These are phyloP conservation scores for Cladophialophora immunda DNA, from an alignment of 2,329 filamentous ascomycete species.

Conservation along the genomic window DNA sequence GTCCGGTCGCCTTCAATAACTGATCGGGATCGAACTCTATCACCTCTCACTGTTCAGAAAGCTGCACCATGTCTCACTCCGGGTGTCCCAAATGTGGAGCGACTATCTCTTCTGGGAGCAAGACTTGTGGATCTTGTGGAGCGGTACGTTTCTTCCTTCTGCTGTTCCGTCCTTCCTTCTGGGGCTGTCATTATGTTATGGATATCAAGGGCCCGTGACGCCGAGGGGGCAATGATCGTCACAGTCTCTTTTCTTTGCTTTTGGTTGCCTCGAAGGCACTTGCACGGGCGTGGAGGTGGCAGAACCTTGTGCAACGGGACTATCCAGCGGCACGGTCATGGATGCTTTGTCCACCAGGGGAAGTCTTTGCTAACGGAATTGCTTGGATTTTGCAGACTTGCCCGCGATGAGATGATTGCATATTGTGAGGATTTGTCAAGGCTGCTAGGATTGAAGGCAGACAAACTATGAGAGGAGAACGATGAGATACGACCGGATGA, in stretches of 20 bases:
- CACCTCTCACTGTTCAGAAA: neutral
- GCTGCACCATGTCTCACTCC: constrained; percentile 35
- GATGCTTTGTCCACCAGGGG: too few species aligned
- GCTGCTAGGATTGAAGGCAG: neutral
- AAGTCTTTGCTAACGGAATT: constrained; percentile 7
- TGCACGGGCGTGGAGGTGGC: neutral
- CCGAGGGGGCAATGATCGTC: too few species aligned
- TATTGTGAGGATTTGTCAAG: neutral
- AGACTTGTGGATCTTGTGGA: constrained; percentile 38
- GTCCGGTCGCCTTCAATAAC: neutral
- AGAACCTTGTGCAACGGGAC: neutral
- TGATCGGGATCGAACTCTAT: neutral
- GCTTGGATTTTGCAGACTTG: constrained; percentile 19
- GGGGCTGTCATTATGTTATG: neutral
- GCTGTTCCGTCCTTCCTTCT: neutral
- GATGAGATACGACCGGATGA: neutral
- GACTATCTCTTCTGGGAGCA: constrained; percentile 31
- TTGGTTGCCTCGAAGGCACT: neutral
- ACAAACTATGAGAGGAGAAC: neutral
- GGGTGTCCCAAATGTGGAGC: constrained; percentile 39
- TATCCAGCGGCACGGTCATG: neutral
- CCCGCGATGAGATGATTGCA: constrained; percentile 16
- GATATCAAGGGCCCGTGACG: too few species aligned
- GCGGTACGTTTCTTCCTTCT: constrained; percentile 33
- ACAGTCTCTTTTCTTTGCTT: neutral